A percentile compares a stretch with the other conserved stretches of the same genome.
These are phyloP conservation scores for Tanacetum coccineum DNA, from an alignment of 129 eudicot genomes.

Conservation along the genomic window DNA sequence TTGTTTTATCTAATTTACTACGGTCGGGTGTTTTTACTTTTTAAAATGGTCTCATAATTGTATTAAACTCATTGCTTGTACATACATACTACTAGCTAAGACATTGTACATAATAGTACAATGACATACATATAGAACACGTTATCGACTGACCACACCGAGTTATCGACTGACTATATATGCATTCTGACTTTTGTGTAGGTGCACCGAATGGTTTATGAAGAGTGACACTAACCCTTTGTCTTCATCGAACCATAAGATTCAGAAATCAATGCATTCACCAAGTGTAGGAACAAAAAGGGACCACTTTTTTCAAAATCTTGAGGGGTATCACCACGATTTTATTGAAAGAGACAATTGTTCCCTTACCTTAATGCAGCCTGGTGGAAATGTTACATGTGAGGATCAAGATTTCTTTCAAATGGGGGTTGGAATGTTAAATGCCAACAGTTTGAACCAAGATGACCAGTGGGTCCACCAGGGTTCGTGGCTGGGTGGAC, in stretches of 20 bases:
- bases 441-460: slow-evolving; percentile 17
- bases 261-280: slow-evolving; percentile 29
- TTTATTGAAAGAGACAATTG: slow-evolving; percentile 26
- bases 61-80: too few relatives aligned
- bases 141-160: too few relatives aligned
- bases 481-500: slow-evolving; percentile 58
- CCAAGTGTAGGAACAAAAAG: slow-evolving; percentile 32
- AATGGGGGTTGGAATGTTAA: slow-evolving; percentile 24
- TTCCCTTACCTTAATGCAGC: slow-evolving; percentile 44
- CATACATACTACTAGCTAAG: too few relatives aligned
- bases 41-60: too few relatives aligned
- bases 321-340: slow-evolving; percentile 25
- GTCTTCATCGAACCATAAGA: slow-evolving; percentile 32
- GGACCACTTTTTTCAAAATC: slow-evolving; percentile 29
- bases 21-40: slow-evolving; percentile 17
- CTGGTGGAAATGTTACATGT: slow-evolving; percentile 30
- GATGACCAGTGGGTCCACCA: slow-evolving; percentile 27
- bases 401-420: slow-evolving; percentile 24
- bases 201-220: slow-evolving; percentile 35
- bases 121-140: too few relatives aligned
- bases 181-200: slow-evolving; percentile 4
- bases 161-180: too few relatives aligned
- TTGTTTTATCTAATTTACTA: slow-evolving; percentile 31
- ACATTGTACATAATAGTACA: too few relatives aligned
- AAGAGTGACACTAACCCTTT: slow-evolving; percentile 30